Conservation (phyloP, 1,284 basidiomycete species). For the Trichosporon ovoides region DNA sequence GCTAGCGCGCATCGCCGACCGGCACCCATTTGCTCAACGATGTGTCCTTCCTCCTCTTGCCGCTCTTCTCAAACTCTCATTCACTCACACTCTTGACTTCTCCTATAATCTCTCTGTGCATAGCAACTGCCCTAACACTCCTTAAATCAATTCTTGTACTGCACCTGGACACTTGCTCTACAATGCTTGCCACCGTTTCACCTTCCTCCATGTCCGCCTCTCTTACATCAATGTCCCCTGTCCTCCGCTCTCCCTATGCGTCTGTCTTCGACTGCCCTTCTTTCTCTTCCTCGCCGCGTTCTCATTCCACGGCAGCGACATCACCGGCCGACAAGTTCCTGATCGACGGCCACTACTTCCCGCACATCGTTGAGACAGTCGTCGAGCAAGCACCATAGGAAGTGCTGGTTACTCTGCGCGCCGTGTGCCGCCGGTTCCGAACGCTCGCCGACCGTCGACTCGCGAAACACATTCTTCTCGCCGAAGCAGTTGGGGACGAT, state of each 20-base stretch:
- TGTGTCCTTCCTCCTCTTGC: too few species aligned
- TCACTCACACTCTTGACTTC: too few species aligned
- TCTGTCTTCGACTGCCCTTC: not conserved
- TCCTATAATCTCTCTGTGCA: too few species aligned
- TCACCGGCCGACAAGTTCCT: not conserved
- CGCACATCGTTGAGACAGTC: constrained; percentile 3
- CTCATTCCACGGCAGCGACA: not conserved
- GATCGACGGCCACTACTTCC: not conserved
- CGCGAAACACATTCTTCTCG: not conserved
- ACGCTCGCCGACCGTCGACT: not conserved
- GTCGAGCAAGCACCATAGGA: not conserved
- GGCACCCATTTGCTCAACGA: too few species aligned
- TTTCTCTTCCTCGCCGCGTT: not conserved
- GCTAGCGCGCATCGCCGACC: too few species aligned
- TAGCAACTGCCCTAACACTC: too few species aligned
- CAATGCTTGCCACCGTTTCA: not conserved
- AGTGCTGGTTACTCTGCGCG: not conserved
- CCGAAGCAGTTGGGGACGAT: not conserved
- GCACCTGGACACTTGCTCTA: not conserved
- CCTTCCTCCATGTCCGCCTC: not conserved
- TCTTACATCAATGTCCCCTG: not conserved
- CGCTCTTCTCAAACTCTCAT: too few species aligned
- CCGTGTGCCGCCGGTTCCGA: not conserved
- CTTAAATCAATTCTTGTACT: too few species aligned
- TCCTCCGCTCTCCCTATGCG: not conserved